These are phyloP conservation scores for Talaromyces funiculosus DNA, from an alignment of 2,329 filamentous ascomycete genomes.

Conservation along the genomic window DNA sequence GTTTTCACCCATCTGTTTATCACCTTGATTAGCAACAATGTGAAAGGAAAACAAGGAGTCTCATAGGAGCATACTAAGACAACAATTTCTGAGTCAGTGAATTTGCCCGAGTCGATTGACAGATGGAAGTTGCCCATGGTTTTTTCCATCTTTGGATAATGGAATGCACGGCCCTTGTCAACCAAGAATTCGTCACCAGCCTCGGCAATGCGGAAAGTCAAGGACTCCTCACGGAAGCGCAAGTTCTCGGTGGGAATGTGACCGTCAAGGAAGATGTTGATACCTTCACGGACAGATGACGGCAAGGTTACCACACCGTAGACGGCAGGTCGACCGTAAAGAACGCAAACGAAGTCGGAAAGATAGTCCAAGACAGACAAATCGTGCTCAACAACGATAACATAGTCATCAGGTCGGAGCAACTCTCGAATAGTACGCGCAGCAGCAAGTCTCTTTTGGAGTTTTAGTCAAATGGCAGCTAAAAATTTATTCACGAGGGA, in stretches of 20 bases:
- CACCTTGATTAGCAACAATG: neutral
- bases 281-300: constrained; percentile 93
- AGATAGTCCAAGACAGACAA: constrained; percentile 97
- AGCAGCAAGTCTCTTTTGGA: constrained; percentile 89
- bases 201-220: constrained; percentile 92
- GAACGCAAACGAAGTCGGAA: constrained; percentile 95
- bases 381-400: constrained; percentile 99
- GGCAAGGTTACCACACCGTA: constrained; percentile 98
- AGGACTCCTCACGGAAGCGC: constrained; percentile 93
- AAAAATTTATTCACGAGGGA: neutral
- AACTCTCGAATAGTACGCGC: constrained; percentile 89
- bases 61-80: constrained; percentile 58
- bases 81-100: constrained; percentile 97
- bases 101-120: constrained; percentile 71
- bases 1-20: constrained; percentile 78
- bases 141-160: constrained; percentile 88
- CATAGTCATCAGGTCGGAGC: constrained; percentile 82
- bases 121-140: constrained; percentile 85
- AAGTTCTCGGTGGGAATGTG: constrained; percentile 98
- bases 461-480: neutral
- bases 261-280: constrained; percentile 98
- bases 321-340: constrained; percentile 90
- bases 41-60: neutral
- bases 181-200: constrained; percentile 79
- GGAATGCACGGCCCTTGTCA: constrained; percentile 79